A percentile compares a stretch with the other conserved stretches of the same genome.
These are phyloP conservation scores for Xylariaceae sp. DNA, from an alignment of 2,329 filamentous ascomycete genomes.

Conservation along the genomic window DNA sequence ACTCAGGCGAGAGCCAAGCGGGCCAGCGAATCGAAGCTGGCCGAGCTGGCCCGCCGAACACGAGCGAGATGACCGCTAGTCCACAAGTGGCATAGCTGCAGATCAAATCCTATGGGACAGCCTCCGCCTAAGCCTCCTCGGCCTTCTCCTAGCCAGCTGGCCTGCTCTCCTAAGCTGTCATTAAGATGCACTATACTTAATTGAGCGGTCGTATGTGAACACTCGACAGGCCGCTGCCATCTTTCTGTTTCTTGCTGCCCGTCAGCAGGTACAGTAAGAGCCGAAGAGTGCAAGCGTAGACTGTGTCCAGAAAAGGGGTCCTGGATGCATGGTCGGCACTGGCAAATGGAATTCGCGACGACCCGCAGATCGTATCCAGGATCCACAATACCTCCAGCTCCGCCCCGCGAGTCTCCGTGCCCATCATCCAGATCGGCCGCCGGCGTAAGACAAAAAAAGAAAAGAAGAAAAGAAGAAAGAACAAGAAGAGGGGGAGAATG, in stretches of 20 bases:
- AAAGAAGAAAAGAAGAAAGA: not conserved
- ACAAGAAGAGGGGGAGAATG: not conserved
- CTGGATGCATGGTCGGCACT: too few relatives aligned
- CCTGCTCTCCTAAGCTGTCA: too few relatives aligned
- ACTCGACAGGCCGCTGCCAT: not conserved
- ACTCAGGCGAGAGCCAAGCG: not conserved
- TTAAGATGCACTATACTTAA: too few relatives aligned
- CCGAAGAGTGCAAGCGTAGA: not conserved
- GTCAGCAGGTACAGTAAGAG: too few relatives aligned
- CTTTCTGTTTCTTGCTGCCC: too few relatives aligned
- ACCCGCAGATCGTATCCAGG: not conserved
- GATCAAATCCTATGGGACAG: not conserved
- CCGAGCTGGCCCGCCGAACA: slow-evolving; percentile 10
- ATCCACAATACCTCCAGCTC: not conserved
- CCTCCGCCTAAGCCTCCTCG: too few relatives aligned
- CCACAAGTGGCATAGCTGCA: not conserved
- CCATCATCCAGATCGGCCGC: not conserved
- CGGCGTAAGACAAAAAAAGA: not conserved
- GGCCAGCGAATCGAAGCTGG: not conserved
- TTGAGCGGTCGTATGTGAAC: not conserved
- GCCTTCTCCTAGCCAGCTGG: too few relatives aligned
- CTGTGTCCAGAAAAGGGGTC: too few relatives aligned
- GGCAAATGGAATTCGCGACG: too few relatives aligned
- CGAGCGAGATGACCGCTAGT: slow-evolving; percentile 7
- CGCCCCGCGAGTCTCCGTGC: not conserved